These are phyloP conservation scores for Chloropicon primus DNA, from an alignment of 139 green algal species.

Conservation along the genomic window DNA sequence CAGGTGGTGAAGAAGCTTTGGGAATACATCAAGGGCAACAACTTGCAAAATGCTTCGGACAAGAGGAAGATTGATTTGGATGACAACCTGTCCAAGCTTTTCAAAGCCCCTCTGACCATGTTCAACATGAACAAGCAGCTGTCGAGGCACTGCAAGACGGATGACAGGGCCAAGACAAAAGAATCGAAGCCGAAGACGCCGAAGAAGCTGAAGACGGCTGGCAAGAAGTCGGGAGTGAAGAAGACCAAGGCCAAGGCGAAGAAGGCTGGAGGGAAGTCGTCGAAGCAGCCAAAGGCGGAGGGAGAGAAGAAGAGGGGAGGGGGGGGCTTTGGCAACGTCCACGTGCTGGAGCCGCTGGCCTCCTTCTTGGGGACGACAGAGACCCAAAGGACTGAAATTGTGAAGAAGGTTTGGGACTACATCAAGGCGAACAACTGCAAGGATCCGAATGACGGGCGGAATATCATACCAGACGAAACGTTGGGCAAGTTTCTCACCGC, in stretches of 20 bases:
- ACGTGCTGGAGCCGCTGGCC: slow-evolving; percentile 11
- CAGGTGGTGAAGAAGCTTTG: slow-evolving; percentile 61
- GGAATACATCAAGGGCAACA: slow-evolving; percentile 65
- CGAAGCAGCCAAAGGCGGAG: background rate
- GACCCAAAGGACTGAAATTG: slow-evolving; percentile 31
- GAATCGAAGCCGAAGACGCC: background rate
- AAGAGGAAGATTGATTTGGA: slow-evolving; percentile 51
- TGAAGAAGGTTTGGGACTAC: slow-evolving; percentile 39
- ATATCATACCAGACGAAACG: slow-evolving; percentile 19
- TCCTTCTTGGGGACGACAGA: slow-evolving; percentile 22
- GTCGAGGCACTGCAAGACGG: slow-evolving; percentile 31
- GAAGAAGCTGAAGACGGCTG: background rate
- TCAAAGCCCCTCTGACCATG: slow-evolving; percentile 45
- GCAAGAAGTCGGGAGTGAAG: background rate
- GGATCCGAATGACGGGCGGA: slow-evolving; percentile 21
- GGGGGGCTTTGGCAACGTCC: background rate
- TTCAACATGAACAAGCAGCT: slow-evolving; percentile 73
- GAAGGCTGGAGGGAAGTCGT: too few relatives aligned
- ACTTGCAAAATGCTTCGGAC: slow-evolving; percentile 62
- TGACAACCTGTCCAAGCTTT: slow-evolving; percentile 43
- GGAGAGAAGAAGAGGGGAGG: background rate
- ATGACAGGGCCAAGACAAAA: background rate
- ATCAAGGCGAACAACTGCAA: slow-evolving; percentile 24
- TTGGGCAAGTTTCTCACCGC: slow-evolving; percentile 20
- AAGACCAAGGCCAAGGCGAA: background rate